Conservation (phyloP, 768 basidiomycete species). For the Suillus subaureus region DNA sequence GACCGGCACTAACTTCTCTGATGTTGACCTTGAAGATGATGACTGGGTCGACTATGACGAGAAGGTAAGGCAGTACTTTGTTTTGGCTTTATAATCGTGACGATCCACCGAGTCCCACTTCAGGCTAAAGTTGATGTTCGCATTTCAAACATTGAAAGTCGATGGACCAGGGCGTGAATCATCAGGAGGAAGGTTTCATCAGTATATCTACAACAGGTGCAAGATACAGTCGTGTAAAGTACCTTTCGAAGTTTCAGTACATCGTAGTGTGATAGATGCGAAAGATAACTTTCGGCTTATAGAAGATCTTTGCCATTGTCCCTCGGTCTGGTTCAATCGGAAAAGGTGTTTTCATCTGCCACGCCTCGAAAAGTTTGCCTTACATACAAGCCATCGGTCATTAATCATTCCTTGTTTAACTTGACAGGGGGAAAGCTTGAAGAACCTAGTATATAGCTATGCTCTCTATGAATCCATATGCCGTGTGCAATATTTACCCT, state of each 20-base stretch:
- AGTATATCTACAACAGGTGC: neutral
- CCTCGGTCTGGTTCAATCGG: slow-evolving; percentile 28
- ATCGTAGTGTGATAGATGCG: neutral
- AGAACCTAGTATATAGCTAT: no score
- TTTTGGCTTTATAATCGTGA: neutral
- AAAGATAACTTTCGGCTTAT: neutral
- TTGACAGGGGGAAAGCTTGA: no score
- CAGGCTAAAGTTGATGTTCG: slow-evolving; percentile 68
- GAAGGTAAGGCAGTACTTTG: slow-evolving; percentile 52
- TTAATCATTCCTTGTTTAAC: neutral
- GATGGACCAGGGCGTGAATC: slow-evolving; percentile 65
- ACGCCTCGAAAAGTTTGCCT: slow-evolving; percentile 24
- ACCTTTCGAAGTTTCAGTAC: neutral
- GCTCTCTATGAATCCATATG: no score
- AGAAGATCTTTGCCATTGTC: no score
- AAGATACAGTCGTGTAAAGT: neutral
- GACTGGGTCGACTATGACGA: slow-evolving; percentile 90
- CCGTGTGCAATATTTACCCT: no score
- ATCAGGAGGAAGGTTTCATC: neutral
- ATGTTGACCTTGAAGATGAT: slow-evolving; percentile 71
- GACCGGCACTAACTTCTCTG: slow-evolving; percentile 56
- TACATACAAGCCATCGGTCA: neutral
- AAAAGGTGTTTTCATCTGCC: slow-evolving; percentile 8
- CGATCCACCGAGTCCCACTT: slow-evolving; percentile 7
- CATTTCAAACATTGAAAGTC: slow-evolving; percentile 65